A percentile compares a stretch with the other conserved stretches of the same genome.
These are phyloP conservation scores for Neurospora africana DNA, from an alignment of 495 filamentous ascomycete species.

Conservation along the genomic window DNA sequence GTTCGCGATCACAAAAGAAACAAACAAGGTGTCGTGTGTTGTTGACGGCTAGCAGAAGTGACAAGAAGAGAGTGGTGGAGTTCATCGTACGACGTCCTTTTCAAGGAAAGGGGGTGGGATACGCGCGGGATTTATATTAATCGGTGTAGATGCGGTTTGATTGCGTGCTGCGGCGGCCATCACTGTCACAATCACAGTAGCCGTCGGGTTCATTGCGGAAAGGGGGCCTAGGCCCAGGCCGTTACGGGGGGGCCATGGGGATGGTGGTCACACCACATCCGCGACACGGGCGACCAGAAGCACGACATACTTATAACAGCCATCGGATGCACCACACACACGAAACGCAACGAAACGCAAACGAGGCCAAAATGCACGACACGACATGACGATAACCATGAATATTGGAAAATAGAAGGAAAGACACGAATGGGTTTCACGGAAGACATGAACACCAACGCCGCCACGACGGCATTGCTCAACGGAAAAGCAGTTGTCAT, in stretches of 20 bases:
- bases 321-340: neutral
- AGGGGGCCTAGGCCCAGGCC: neutral
- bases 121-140: neutral
- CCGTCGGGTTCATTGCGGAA: neutral
- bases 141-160: neutral
- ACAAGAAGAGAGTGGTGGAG: neutral
- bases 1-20: neutral
- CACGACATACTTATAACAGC: neutral
- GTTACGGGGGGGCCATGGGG: neutral
- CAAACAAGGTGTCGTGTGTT: neutral
- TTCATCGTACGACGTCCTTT: neutral
- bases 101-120: neutral
- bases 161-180: neutral
- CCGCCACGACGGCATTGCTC: no score
- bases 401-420: neutral
- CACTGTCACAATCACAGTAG: neutral
- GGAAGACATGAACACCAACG: neutral
- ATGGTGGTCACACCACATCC: neutral
- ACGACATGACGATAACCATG: neutral
- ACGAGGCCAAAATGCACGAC: neutral
- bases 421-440: neutral
- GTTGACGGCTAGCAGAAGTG: neutral
- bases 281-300: neutral
- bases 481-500: neutral
- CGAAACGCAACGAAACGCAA: neutral